A percentile compares a stretch with the other conserved stretches of the same genome.
Conservation (phyloP, 2,329 filamentous ascomycete genomes). For the Cyphellophora europaea region DNA sequence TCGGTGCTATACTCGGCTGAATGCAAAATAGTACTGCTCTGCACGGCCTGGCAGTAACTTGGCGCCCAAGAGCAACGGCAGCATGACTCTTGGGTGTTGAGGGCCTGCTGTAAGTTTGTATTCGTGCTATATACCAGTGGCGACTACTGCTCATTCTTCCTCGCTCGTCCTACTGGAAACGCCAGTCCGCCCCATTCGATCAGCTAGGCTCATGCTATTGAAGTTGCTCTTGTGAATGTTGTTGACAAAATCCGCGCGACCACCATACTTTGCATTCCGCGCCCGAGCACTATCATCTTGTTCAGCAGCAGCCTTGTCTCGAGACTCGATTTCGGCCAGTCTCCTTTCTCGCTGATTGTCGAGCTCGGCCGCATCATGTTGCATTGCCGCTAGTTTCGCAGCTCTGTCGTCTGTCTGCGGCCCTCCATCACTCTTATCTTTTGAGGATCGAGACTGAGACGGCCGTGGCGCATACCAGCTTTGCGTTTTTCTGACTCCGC, state of each 20-base stretch:
- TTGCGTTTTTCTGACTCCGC: slow-evolving; percentile 22
- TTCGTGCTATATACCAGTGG: too few relatives aligned
- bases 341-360: slow-evolving; percentile 62
- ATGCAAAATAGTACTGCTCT: too few relatives aligned
- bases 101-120: too few relatives aligned
- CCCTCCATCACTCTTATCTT: background rate
- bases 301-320: slow-evolving; percentile 55
- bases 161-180: slow-evolving; percentile 5
- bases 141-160: slow-evolving; percentile 5
- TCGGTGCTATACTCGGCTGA: too few relatives aligned
- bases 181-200: slow-evolving; percentile 28
- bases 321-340: slow-evolving; percentile 55
- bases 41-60: too few relatives aligned
- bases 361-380: slow-evolving; percentile 58
- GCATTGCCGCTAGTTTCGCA: slow-evolving; percentile 63
- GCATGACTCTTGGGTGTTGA: too few relatives aligned
- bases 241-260: slow-evolving; percentile 56
- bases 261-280: slow-evolving; percentile 51
- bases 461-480: slow-evolving; percentile 19
- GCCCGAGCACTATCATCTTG: slow-evolving; percentile 57
- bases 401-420: slow-evolving; percentile 48
- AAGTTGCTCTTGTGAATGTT: slow-evolving; percentile 50
- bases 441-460: background rate
- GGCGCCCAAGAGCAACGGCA: too few relatives aligned
- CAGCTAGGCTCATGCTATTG: slow-evolving; percentile 31